Conservation (phyloP, 192 early-diverging fungal species). For the Rhizophagus sp. region DNA sequence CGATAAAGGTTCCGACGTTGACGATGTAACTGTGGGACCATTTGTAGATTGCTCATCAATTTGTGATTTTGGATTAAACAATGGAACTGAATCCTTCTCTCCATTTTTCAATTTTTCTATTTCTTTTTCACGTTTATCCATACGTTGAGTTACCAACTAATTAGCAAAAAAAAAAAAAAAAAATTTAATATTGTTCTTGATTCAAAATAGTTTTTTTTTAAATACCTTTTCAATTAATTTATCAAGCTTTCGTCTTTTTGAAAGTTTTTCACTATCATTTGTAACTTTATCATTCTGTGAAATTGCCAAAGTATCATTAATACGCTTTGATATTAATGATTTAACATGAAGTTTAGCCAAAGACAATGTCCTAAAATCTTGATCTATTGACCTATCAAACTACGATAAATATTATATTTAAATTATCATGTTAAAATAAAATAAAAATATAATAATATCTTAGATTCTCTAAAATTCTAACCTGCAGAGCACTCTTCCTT, state of each 20-base stretch:
- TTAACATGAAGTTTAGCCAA: constrained; percentile 29
- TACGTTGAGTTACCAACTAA: background rate
- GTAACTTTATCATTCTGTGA: background rate
- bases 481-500: constrained; percentile 27
- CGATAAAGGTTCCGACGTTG: too few relatives aligned
- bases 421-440: background rate
- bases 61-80: background rate
- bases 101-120: background rate
- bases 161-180: background rate
- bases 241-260: background rate
- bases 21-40: background rate
- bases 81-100: background rate
- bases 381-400: constrained; percentile 31
- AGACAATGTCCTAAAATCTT: constrained; percentile 26
- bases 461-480: background rate
- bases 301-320: constrained; percentile 22
- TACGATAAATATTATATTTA: background rate
- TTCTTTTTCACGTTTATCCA: background rate
- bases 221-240: constrained; percentile 26
- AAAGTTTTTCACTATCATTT: background rate
- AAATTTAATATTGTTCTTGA: background rate
- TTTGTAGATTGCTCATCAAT: background rate
- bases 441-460: background rate
- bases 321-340: constrained; percentile 15
- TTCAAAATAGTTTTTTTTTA: background rate